Evolutionary conservation across 2,329 filamentous ascomycete species (phyloP).

Genomic region (Leptographium lundbergii): DNA sequence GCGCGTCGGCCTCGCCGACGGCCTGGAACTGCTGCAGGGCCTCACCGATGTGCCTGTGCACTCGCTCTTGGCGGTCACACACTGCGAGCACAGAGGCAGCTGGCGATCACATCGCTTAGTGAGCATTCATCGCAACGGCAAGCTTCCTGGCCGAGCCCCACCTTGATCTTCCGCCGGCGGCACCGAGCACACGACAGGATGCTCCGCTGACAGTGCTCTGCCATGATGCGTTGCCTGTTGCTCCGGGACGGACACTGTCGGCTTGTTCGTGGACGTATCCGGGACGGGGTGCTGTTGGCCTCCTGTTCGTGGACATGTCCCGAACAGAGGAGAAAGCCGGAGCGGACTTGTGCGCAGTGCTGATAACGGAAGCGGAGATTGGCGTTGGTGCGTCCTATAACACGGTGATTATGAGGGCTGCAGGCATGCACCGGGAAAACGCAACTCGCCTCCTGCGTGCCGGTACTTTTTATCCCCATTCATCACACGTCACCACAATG

Average conservation of each 20-base stretch:
- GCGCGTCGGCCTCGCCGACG: neutral
- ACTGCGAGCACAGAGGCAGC: constrained; percentile 18
- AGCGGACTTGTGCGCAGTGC: neutral
- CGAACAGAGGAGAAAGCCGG: neutral
- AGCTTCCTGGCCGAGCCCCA: neutral
- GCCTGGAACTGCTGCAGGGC: constrained; percentile 17
- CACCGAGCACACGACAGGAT: constrained; percentile 12
- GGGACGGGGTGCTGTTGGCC: too few relatives aligned
- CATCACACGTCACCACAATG: constrained; percentile 4
- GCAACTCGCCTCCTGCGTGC: too few relatives aligned
- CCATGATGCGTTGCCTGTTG: constrained; percentile 1
- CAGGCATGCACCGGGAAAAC: too few relatives aligned
- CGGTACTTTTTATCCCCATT: too few relatives aligned
- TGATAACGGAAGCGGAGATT: neutral
- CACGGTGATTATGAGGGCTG: too few relatives aligned
- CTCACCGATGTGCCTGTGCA: constrained; percentile 19
- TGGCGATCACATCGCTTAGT: constrained; percentile 9
- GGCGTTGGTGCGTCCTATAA: neutral
- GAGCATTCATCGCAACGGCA: too few relatives aligned
- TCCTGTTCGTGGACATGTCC: neutral
- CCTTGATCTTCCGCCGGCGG: constrained; percentile 10
- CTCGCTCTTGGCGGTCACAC: constrained; percentile 11
- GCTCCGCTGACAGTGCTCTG: constrained; percentile 8
- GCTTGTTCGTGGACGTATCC: neutral
- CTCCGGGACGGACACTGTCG: neutral